Percentiles rank a stretch among this genome's conserved stretches.
phyloP scores from a whole-genome alignment of 1,284 basidiomycete genomes.

The Pascua guehoae region DNA sequence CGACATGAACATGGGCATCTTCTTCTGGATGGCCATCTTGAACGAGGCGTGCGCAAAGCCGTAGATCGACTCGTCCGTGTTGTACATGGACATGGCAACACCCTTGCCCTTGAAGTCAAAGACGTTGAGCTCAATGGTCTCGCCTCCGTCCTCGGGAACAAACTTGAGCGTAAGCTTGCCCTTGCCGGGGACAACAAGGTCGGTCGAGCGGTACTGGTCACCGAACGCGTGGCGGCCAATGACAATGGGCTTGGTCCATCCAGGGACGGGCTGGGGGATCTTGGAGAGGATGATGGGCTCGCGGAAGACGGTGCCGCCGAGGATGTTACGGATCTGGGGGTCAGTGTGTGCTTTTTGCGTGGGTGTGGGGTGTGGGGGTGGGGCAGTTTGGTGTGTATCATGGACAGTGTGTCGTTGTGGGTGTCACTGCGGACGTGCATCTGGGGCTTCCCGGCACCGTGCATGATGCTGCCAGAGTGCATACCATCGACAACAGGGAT shows the following conservation, averaged over 20 bases:
- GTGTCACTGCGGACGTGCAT: no score
- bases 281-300: slow-evolving; percentile 91
- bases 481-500: no score
- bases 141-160: slow-evolving; percentile 68
- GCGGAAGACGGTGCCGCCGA: slow-evolving; percentile 97
- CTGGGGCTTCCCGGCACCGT: no score
- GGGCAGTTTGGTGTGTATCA: no score
- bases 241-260: slow-evolving; percentile 94
- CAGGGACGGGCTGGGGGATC: slow-evolving; percentile 89
- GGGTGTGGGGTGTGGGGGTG: no score
- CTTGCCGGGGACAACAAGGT: slow-evolving; percentile 78
- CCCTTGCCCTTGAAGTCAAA: slow-evolving; percentile 87
- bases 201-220: slow-evolving; percentile 93
- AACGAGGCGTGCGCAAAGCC: slow-evolving; percentile 97
- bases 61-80: slow-evolving; percentile 87
- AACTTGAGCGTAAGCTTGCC: slow-evolving; percentile 88
- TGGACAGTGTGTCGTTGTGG: no score
- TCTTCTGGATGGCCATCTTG: slow-evolving; percentile 96
- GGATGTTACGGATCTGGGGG: slow-evolving; percentile 85
- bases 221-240: slow-evolving; percentile 97
- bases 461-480: no score
- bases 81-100: slow-evolving; percentile 91
- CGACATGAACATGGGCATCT: slow-evolving; percentile 92
- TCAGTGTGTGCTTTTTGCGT: not conserved
- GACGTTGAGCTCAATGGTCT: slow-evolving; percentile 66